Evolutionary conservation across 257 asterid species (phyloP).

Genomic region (Solanum pimpinellifolium): DNA sequence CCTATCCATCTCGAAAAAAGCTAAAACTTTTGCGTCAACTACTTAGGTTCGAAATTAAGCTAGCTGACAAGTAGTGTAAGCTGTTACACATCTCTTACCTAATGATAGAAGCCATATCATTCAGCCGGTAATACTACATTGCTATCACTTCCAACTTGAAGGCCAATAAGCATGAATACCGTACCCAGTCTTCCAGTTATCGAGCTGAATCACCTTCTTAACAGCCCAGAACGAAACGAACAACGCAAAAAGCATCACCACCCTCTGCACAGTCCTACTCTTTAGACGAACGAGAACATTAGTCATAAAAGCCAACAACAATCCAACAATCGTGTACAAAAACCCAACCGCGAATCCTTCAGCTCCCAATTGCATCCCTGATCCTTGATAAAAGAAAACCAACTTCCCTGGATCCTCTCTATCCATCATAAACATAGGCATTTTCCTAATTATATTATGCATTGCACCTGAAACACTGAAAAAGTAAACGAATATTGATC

Average conservation of each 20-base stretch:
- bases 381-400: constrained; percentile 77
- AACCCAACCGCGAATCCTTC: constrained; percentile 85
- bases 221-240: constrained; percentile 53
- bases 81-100: constrained; percentile 25
- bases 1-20: neutral
- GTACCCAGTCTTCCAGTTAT: constrained; percentile 96
- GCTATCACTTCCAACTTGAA: constrained; percentile 55
- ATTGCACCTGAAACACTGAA: constrained; percentile 91
- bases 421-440: constrained; percentile 78
- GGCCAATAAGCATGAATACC: constrained; percentile 84
- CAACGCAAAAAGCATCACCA: constrained; percentile 31
- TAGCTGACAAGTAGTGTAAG: neutral
- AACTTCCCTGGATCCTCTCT: constrained; percentile 58
- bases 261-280: constrained; percentile 43
- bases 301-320: constrained; percentile 57
- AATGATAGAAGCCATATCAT: neutral
- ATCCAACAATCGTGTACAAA: constrained; percentile 74
- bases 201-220: constrained; percentile 62
- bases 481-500: constrained; percentile 80
- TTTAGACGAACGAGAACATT: constrained; percentile 44
- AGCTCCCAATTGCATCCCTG: constrained; percentile 89
- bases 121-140: neutral
- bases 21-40: neutral
- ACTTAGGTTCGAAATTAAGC: neutral
- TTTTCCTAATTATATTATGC: constrained; percentile 85